A percentile compares a stretch with the other conserved stretches of the same genome.
Evolutionary conservation across 495 filamentous ascomycete species (phyloP).

Genomic region (Penicillium psychrofluorescens): DNA sequence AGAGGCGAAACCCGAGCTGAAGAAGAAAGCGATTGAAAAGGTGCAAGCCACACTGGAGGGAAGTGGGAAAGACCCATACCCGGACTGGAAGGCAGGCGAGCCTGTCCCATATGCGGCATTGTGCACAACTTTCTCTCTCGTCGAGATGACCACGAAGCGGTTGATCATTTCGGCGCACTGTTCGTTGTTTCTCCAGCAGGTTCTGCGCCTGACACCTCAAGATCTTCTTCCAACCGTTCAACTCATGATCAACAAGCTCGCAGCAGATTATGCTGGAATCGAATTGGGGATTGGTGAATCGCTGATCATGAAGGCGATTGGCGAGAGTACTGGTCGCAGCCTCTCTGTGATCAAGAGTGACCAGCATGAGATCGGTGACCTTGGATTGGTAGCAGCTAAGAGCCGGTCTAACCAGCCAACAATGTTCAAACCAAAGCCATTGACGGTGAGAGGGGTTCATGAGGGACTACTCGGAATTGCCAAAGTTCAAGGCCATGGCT

Average conservation of each 20-base stretch:
- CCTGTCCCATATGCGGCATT: slow-evolving; percentile 93
- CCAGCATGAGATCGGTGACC: slow-evolving; percentile 91
- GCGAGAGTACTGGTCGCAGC: slow-evolving; percentile 85
- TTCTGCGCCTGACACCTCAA: slow-evolving; percentile 79
- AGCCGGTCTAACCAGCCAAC: slow-evolving; percentile 89
- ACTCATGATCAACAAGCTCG: slow-evolving; percentile 96
- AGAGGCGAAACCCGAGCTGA: slow-evolving; percentile 67
- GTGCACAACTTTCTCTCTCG: slow-evolving; percentile 86
- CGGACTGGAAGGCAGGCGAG: slow-evolving; percentile 84
- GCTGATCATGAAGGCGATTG: slow-evolving; percentile 96
- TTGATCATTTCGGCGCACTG: slow-evolving; percentile 81
- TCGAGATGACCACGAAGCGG: slow-evolving; percentile 89
- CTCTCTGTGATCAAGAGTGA: slow-evolving; percentile 83
- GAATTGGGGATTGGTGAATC: slow-evolving; percentile 97
- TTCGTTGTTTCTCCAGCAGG: slow-evolving; percentile 84
- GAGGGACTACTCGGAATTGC: slow-evolving; percentile 86
- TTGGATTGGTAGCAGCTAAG: slow-evolving; percentile 91
- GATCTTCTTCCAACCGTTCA: slow-evolving; percentile 83
- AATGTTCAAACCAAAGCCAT: slow-evolving; percentile 92
- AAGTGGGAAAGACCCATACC: slow-evolving; percentile 70
- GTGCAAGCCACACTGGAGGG: slow-evolving; percentile 70
- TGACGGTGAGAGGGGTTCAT: slow-evolving; percentile 82
- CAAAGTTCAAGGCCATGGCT: slow-evolving; percentile 75
- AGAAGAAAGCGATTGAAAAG: slow-evolving; percentile 71
- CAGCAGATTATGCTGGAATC: slow-evolving; percentile 91